Evolutionary conservation across 192 early-diverging fungal genomes (phyloP).

Genomic region (Allomyces javanicus): DNA sequence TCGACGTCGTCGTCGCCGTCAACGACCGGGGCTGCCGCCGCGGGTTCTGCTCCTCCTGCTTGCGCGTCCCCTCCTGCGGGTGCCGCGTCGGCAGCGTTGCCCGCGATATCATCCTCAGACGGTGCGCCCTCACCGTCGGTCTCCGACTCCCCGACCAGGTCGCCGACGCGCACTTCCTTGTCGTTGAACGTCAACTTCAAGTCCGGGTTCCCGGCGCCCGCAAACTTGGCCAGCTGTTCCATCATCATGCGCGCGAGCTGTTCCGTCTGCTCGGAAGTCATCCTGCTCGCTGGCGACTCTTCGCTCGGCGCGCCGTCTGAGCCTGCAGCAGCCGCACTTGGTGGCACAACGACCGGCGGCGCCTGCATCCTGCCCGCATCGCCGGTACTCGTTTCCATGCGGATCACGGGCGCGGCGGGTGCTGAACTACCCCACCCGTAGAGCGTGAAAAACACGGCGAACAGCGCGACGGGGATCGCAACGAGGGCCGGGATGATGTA

Average conservation of each 20-base stretch:
- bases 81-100: too few relatives aligned
- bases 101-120: too few relatives aligned
- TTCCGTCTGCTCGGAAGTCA: background rate
- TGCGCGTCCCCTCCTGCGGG: too few relatives aligned
- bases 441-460: background rate
- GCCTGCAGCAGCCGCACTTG: too few relatives aligned
- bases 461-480: background rate
- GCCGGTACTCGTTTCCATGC: too few relatives aligned
- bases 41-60: too few relatives aligned
- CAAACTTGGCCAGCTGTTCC: slow-evolving; percentile 1
- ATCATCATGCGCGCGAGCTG: background rate
- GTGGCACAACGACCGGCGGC: too few relatives aligned
- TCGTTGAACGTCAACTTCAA: background rate
- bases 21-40: too few relatives aligned
- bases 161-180: background rate
- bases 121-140: too few relatives aligned
- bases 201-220: background rate
- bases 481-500: background rate
- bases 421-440: background rate
- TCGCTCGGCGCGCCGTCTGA: background rate
- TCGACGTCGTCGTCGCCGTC: too few relatives aligned
- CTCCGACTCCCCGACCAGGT: too few relatives aligned
- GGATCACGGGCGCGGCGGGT: background rate
- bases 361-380: too few relatives aligned
- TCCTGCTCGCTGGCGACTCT: background rate